These are phyloP conservation scores for Ogataea zsoltii DNA, from an alignment of 805 yeast species.

Conservation along the genomic window DNA sequence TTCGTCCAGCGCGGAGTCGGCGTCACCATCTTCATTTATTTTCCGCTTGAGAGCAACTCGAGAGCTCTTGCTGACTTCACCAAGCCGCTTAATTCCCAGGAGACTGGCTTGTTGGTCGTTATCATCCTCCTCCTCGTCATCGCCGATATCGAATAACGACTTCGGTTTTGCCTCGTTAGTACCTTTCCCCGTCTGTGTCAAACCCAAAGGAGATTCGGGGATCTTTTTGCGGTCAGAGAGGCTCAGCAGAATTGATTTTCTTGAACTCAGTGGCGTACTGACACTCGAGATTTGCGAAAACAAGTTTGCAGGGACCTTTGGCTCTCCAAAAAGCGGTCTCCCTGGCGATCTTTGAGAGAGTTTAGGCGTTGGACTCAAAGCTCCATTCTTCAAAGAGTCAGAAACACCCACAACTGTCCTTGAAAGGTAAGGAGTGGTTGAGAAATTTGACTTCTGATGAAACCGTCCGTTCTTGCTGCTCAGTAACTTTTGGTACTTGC, in stretches of 20 bases:
- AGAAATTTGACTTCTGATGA: slow-evolving; percentile 14
- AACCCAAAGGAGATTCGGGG: background rate
- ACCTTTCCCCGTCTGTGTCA: background rate
- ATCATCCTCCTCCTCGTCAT: slow-evolving; percentile 8
- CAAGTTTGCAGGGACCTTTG: slow-evolving; percentile 5
- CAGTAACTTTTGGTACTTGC: slow-evolving; percentile 5
- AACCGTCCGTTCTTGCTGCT: slow-evolving; percentile 5
- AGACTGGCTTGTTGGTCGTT: slow-evolving; percentile 4
- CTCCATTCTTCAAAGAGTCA: background rate
- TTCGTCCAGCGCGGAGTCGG: slow-evolving; percentile 3
- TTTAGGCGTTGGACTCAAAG: background rate
- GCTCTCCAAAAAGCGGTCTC: slow-evolving; percentile 2
- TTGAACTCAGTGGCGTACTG: slow-evolving; percentile 8
- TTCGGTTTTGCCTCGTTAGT: background rate
- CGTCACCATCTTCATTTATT: slow-evolving; percentile 5
- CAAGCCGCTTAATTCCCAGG: background rate
- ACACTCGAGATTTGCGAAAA: slow-evolving; percentile 1
- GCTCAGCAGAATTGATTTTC: slow-evolving; percentile 4
- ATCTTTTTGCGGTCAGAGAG: slow-evolving; percentile 9
- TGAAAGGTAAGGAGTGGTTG: slow-evolving; percentile 25
- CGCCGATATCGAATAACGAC: slow-evolving; percentile 14
- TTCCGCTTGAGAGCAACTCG: slow-evolving; percentile 11
- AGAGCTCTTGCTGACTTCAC: background rate
- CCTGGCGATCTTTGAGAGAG: background rate
- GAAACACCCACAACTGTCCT: slow-evolving; percentile 8